Base-by-base conservation (phyloP, 805 yeast species). In the Hemisphaericaspora nanyangensis region DNA sequence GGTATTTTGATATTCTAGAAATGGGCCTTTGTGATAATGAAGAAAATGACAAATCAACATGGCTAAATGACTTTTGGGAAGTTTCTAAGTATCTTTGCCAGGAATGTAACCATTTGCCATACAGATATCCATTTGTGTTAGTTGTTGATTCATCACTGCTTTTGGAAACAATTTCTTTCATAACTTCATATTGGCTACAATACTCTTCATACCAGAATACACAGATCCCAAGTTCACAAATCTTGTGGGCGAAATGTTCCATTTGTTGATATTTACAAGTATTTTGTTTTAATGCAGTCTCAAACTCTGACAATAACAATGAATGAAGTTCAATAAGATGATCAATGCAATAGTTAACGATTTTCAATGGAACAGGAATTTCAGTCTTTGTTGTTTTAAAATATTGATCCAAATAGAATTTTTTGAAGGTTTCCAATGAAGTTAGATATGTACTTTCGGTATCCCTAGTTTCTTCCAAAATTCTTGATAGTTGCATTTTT, bases 11-110 rank as follows among this genome's bases (percentile, higher is more conserved):
- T 7, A 74, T 59, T 45, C 84, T 55, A 29, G 71, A 55, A 8
- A 76, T 61, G 3, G 85, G 84, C 54, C 68, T 70, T 47, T 77
- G 80, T 20, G 76, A 55, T 44, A 79, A 61, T 0, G 83, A 77
- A 24, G 55, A 49, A 35, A 80, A 76, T 4, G 83, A 71, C 19
- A 77, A 59, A 51, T 80, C 85, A 49, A 67, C 49, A 2, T 45
- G 46, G 27, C 38, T 60, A 1, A 47, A 48, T 3, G 46, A 47
- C 5, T 69, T 65, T 44, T 75, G 76, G 1, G 72, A 59, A 1
- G 70, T 61, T 45, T 72, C 76, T 7, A 70, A 49, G 38, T 63
- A 68, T 7, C 39, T 50, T 24, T 68, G 58, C 61, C 57, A 56
- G 17, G 69, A 66, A 38, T 49, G 44, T 2, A 13, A 15, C 25